Conservation (phyloP, 2,329 filamentous ascomycete genomes). For the Hypocrella siamensis region DNA sequence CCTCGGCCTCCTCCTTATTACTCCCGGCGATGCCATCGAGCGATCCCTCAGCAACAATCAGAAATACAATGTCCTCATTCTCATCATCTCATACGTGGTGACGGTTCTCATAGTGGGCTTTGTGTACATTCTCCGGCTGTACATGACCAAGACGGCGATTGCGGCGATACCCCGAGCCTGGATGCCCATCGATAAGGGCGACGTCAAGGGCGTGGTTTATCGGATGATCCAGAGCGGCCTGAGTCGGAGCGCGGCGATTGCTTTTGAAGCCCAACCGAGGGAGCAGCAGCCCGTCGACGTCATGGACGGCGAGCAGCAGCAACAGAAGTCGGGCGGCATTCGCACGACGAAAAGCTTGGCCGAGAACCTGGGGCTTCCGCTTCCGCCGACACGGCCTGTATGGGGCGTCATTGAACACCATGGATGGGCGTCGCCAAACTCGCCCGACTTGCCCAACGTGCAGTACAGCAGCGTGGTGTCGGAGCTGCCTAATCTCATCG, state of each 20-base stretch:
- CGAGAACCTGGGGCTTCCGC: conserved; percentile 26
- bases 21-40: conserved; percentile 66
- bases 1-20: conserved; percentile 58
- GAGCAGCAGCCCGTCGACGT: conserved; percentile 8
- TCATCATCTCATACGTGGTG: conserved; percentile 59
- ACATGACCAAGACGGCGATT: conserved; percentile 67
- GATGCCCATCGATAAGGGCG: conserved; percentile 73
- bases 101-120: conserved; percentile 56
- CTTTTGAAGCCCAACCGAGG: conserved; percentile 42
- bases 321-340: neutral
- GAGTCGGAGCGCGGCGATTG: conserved; percentile 62
- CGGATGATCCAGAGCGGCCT: conserved; percentile 60
- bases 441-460: conserved; percentile 60
- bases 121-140: conserved; percentile 72
- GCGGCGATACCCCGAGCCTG: conserved; percentile 74
- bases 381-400: conserved; percentile 33
- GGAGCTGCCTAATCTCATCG: conserved; percentile 79
- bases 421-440: conserved; percentile 75
- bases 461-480: conserved; percentile 68
- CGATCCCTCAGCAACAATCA: conserved; percentile 54
- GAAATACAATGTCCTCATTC: conserved; percentile 68
- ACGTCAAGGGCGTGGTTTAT: conserved; percentile 60
- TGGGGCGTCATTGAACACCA: conserved; percentile 80
- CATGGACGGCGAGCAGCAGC: neutral
- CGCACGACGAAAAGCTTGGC: conserved; percentile 16